Evolutionary conservation across 805 yeast species (phyloP), one percentile per base, ranked within the genome.

Genomic region (Candida incommunis): DNA sequence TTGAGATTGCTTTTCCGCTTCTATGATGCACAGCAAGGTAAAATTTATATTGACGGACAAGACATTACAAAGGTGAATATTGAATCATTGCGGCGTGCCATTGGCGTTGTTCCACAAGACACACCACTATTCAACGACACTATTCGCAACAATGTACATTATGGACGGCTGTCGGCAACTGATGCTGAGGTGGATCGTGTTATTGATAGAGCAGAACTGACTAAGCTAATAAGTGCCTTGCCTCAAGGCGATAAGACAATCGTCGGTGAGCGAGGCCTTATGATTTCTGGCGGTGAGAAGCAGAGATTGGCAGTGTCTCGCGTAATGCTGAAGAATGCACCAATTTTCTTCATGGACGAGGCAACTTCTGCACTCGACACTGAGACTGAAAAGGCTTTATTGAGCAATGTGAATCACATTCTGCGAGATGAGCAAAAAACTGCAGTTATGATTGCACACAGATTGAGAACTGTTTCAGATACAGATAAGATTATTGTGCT

Each of bases 221-320:
- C 74, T 49, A 60, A 64, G 22, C 65, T 90, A 41, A 70, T 90
- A 15, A 53, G 61, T 3, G 83, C 79, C 40, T 63, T 92, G 41
- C 97, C 98, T 0, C 82, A 83, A 13, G 96, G 96, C 1, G 67
- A 74, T 35, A 68, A 81, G 23, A 92, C 97, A 0, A 69, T 84
- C 47, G 98, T 92, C 16, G 98, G 98, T 42, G 98, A 92, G 62
- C 70, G 71, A 3, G 98, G 98, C n/a, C 72, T 92, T 73, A 92
- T 92, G 98, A 88, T 92, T 41, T 86, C 96, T 22, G 98, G 98
- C n/a, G 98, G 98, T 49, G 98, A 92, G 61, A 88, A 92, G 60
- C 98, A 92, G 64, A 69, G 98, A 50, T 68, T 92, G 40, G 97
- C 98, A 0, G 86, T 92, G 51, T 92, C 96, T 0, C 72, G 98